Conservation (phyloP, 768 basidiomycete species). For the Collybia nuda region DNA sequence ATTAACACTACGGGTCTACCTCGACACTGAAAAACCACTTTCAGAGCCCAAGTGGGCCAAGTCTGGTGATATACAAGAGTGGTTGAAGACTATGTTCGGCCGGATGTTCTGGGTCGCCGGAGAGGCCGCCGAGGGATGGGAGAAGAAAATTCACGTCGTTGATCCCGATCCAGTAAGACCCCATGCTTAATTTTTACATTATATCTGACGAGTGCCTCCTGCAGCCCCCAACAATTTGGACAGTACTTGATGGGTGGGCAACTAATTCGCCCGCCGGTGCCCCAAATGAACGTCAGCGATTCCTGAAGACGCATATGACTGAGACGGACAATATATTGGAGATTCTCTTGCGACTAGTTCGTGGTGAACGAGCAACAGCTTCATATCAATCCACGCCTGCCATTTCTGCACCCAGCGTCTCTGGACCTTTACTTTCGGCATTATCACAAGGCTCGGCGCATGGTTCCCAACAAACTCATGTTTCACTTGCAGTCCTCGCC, state of each 20-base stretch:
- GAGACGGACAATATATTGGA: slow-evolving; percentile 90
- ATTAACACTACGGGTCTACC: slow-evolving; percentile 68
- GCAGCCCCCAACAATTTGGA: slow-evolving; percentile 90
- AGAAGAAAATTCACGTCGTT: slow-evolving; percentile 85
- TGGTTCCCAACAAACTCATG: slow-evolving; percentile 88
- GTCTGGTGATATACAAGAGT: slow-evolving; percentile 91
- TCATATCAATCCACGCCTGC: slow-evolving; percentile 64
- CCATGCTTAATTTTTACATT: neutral
- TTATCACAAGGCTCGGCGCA: slow-evolving; percentile 77
- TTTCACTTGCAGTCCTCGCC: slow-evolving; percentile 89
- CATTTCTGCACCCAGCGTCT: slow-evolving; percentile 59
- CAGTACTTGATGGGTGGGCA: slow-evolving; percentile 88
- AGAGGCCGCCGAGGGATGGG: slow-evolving; percentile 88
- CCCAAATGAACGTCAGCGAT: slow-evolving; percentile 77
- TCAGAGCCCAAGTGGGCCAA: slow-evolving; percentile 98
- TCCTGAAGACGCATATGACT: slow-evolving; percentile 85
- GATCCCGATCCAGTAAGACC: slow-evolving; percentile 92
- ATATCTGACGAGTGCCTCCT: neutral
- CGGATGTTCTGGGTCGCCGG: slow-evolving; percentile 86
- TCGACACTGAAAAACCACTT: slow-evolving; percentile 86
- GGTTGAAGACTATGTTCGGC: slow-evolving; percentile 87
- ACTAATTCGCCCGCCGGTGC: slow-evolving; percentile 78
- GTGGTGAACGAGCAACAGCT: slow-evolving; percentile 80
- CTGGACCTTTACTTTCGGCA: slow-evolving; percentile 71
- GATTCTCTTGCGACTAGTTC: slow-evolving; percentile 87